Evolutionary conservation across 805 yeast genomes (phyloP), one percentile per base, ranked within the genome.

Genomic region (Yarrowia bubula): DNA sequence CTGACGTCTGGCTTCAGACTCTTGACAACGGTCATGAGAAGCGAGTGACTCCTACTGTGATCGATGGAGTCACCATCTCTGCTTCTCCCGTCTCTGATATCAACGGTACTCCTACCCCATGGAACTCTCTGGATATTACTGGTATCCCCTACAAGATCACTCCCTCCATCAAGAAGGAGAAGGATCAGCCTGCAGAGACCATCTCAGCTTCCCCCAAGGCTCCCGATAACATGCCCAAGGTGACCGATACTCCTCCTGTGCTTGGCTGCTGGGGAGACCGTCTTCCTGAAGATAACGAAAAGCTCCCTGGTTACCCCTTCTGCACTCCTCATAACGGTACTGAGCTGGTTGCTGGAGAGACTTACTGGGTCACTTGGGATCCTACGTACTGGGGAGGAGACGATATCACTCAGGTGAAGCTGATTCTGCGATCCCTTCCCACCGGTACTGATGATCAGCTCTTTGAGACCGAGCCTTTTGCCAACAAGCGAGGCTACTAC

Each of bases 11-110:
- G 71, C 60, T 66, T 4, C 61, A 71, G 17, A 69, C 70, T 1
- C n/a, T 63, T 9, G 17, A 67, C 18, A 67, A 67, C 32, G 70
- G 69, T 3, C 39, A 53, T 3, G 67, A 67, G 35, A 32, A 65
- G 47, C 63, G 66, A 1, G 86, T 87, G 67, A 90, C 93, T 0
- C 91, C 96, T 2, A 78, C 79, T 0, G 87, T 87, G 48, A 80
- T 83, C 68, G 83, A 80, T 51, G 86, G 86, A 41, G 86, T 84
- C 14, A 83, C 87, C 1, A 81, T 82, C 65, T 76, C 77, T 44
- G 81, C 75, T 1, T 77, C 81, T 1, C 82, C 83, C 39, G 64
- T 67, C 8, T 4, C 68, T 9, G 53, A 61, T 4, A 73, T 75
- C 10, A 68, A 77, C 1, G 71, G 76, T 17, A 74, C 80, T 5